Percentiles rank a stretch among this genome's conserved stretches.
These are phyloP conservation scores for Lagenidium giganteum DNA, from an alignment of 352 stramenopile genomes.

Conservation along the genomic window DNA sequence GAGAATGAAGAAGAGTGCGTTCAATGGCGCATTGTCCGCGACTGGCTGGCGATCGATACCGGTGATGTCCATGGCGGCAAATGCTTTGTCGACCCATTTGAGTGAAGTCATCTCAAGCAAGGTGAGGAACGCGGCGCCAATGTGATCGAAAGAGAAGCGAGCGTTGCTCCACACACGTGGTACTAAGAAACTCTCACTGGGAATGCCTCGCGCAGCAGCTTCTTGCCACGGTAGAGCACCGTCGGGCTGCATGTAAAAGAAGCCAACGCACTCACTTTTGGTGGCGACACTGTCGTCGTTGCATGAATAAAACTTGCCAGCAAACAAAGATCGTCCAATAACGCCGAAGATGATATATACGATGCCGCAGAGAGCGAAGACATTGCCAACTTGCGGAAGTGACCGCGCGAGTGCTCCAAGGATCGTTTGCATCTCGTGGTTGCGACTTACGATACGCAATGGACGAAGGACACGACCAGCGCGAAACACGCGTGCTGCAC, in stretches of 20 bases:
- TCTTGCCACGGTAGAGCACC: slow-evolving; percentile 47
- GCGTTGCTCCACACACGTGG: slow-evolving; percentile 63
- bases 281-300: slow-evolving; percentile 40
- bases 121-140: slow-evolving; percentile 53
- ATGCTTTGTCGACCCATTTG: slow-evolving; percentile 78
- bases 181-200: slow-evolving; percentile 35
- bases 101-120: slow-evolving; percentile 78
- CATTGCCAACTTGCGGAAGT: slow-evolving; percentile 66
- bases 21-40: slow-evolving; percentile 33
- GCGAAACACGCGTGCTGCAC: slow-evolving; percentile 51
- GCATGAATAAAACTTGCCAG: slow-evolving; percentile 58
- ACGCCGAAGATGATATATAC: slow-evolving; percentile 79
- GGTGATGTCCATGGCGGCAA: slow-evolving; percentile 70
- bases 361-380: slow-evolving; percentile 62
- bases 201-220: slow-evolving; percentile 24
- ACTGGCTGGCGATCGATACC: slow-evolving; percentile 37
- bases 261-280: slow-evolving; percentile 45
- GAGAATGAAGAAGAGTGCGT: slow-evolving; percentile 65
- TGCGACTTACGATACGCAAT: slow-evolving; percentile 69
- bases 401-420: slow-evolving; percentile 62
- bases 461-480: slow-evolving; percentile 60
- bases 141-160: slow-evolving; percentile 78
- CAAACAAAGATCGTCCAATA: slow-evolving; percentile 62
- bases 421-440: slow-evolving; percentile 76
- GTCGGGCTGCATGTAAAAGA: slow-evolving; percentile 42